Percentiles rank a stretch among this genome's conserved stretches.
These are phyloP conservation scores for Paraleonurus japonicus DNA, from an alignment of 257 asterid species.

Conservation along the genomic window DNA sequence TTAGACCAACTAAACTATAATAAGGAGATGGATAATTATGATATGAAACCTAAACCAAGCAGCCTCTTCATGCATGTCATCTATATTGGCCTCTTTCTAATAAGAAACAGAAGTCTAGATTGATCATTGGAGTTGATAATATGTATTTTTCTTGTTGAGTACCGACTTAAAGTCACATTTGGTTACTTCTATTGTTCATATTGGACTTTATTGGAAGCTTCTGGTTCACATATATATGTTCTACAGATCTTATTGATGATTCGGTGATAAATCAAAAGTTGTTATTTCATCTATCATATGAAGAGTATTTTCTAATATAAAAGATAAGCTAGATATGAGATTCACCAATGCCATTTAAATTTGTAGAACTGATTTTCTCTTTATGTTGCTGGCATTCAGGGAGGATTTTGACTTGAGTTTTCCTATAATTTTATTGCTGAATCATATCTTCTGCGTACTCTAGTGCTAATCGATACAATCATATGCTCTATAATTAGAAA, in stretches of 20 bases:
- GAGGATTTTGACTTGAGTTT: not conserved
- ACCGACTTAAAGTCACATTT: not conserved
- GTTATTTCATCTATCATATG: not conserved
- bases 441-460: not conserved
- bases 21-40: not conserved
- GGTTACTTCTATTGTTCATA: not conserved
- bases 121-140: not conserved
- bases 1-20: not conserved
- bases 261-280: not conserved
- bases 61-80: not conserved
- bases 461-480: not conserved
- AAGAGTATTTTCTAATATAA: not conserved
- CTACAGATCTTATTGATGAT: not conserved
- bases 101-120: not conserved
- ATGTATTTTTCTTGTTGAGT: not conserved
- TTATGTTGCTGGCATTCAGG: not conserved
- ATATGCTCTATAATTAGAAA: not conserved
- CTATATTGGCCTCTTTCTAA: not conserved
- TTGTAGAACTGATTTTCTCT: not conserved
- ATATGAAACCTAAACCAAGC: not conserved
- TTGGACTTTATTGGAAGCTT: constrained; percentile 3
- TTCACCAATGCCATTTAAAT: not conserved
- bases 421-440: not conserved
- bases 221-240: not conserved
- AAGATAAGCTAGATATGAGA: not conserved